Evolutionary conservation across 2,329 filamentous ascomycete species (phyloP), one percentile per base, ranked within the genome.

Genomic region (Fusarium sp.): DNA sequence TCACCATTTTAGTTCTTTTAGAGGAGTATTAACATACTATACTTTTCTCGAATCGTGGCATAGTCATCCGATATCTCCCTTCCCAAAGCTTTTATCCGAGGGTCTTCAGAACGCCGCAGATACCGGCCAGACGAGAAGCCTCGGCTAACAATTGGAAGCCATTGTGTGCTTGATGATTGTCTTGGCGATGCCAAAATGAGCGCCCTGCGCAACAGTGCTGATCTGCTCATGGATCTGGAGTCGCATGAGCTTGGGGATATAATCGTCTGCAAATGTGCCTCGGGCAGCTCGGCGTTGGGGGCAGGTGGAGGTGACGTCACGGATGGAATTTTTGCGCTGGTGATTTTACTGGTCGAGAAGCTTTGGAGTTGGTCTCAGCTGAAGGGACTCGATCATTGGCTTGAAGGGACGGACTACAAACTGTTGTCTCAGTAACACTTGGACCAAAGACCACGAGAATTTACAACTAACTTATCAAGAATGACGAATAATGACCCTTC

Each of bases 31-130:
- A 18, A 62, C 76, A 39, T 79, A 87, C 86, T 83, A 71, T 88
- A 88, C 56, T 81, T 80, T 10, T 87, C 84, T 56, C 82, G 83
- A 41, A 88, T 80, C 14, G 77, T 71, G 23, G 87, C 86, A 77
- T 85, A 88, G 25, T 88, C 87, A 64, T 88, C 83, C 41, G 81
- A 80, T 59, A 88, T 87, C 68, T 83, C 73, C 58, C 80, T 82
- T 1, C 83, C 85, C 6, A 86, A 67, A n/a, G 84, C 81, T 11
- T 78, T 80, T 30, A 87, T 74, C 50, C 85, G 81, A 9, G 85
- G 83, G 70, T 87, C 85, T 18, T 77, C 69, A 32, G 77, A 70
- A 23, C 72, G 74, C 4, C 63, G 54, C 34, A 74, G 62, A 35
- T 41, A 56, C 6, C 48, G 45, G 14, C 66, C 62, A 6, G 70